phyloP scores from a whole-genome alignment of 139 green algal species.

The Picochlorum sp. region DNA sequence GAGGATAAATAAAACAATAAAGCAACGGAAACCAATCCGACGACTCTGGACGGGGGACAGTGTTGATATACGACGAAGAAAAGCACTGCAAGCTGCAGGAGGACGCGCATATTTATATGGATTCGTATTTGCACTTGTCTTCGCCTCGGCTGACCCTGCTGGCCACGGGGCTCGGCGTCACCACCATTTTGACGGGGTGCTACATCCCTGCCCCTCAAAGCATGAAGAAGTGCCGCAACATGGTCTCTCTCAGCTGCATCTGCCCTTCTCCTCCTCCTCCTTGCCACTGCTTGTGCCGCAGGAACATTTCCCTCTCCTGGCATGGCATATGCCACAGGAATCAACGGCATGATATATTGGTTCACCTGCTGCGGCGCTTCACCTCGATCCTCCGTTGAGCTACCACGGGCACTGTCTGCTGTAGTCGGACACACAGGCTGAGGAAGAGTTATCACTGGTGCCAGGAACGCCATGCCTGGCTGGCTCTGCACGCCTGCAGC shows the following conservation, averaged over 20 bases:
- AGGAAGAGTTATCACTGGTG: constrained; percentile 18
- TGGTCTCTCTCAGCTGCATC: not conserved
- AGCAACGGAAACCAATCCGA: constrained; percentile 40
- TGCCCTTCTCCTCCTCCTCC: constrained; percentile 14
- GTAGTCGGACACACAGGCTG: constrained; percentile 18
- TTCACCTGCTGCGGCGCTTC: not conserved
- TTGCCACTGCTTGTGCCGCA: constrained; percentile 13
- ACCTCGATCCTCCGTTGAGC: not conserved
- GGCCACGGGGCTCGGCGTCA: not conserved
- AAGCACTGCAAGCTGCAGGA: constrained; percentile 60
- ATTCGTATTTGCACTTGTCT: constrained; percentile 36
- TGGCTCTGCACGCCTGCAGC: no score
- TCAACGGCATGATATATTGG: not conserved
- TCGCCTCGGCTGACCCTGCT: not conserved
- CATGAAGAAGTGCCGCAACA: no score
- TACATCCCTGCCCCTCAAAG: no score
- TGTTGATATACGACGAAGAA: constrained; percentile 61
- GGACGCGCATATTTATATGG: constrained; percentile 47
- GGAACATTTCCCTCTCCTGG: constrained; percentile 3
- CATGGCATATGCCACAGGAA: constrained; percentile 14
- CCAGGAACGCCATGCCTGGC: constrained; percentile 12
- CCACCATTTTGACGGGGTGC: not conserved
- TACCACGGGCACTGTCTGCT: not conserved
- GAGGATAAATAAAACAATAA: constrained; percentile 47
- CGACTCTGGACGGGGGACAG: constrained; percentile 54